Evolutionary conservation across 768 basidiomycete genomes (phyloP), one percentile per base, ranked within the genome.

Genomic region (Termitomyces sp.): DNA sequence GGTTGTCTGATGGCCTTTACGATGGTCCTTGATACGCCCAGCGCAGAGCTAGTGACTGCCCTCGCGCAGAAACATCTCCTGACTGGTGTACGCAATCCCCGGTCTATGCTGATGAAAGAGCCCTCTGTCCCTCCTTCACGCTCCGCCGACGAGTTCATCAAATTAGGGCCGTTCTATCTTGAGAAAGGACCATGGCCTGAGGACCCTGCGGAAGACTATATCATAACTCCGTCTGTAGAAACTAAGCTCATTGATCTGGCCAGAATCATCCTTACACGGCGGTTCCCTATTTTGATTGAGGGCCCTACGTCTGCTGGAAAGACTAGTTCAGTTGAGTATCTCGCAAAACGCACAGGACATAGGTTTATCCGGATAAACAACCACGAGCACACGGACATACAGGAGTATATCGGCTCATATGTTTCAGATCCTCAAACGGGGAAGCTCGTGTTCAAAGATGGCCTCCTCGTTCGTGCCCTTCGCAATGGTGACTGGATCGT

Each of bases 311-410:
- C 97, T 1, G 90, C 88, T 55, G 97, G 97, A 39, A 99, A 99
- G 76, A 99, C 97, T 2, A 94, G 92, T 63, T 91, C 96, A 1
- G 85, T 99, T 44, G 95, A 98, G 72, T 98, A 95, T 69, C 82
- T 99, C 28, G 96, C 97, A 5, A 84, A 83, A 59, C 80, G 89
- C 54, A 97, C 94, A 0, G 96, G 97, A 0, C 97, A 99, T 74
- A 85, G 82, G 35, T 98, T 98, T 70, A 86, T 99, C 30, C 91
- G 97, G 40, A 98, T 99, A 79, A 99, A 99, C 75, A 99, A 99
- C 65, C 97, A 99, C 73, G 97, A 99, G 61, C 97, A 98, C 66
- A 99, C 97, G 5, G 97, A 99, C 67, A 97, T 99, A 49, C 97
- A 99, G 66, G 97, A 99, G 68, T 99, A 99, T 66, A 79, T 98